Evolutionary conservation across 2,329 filamentous ascomycete species (phyloP), one percentile per base, ranked within the genome.

Genomic region (Aspergillus sp.): DNA sequence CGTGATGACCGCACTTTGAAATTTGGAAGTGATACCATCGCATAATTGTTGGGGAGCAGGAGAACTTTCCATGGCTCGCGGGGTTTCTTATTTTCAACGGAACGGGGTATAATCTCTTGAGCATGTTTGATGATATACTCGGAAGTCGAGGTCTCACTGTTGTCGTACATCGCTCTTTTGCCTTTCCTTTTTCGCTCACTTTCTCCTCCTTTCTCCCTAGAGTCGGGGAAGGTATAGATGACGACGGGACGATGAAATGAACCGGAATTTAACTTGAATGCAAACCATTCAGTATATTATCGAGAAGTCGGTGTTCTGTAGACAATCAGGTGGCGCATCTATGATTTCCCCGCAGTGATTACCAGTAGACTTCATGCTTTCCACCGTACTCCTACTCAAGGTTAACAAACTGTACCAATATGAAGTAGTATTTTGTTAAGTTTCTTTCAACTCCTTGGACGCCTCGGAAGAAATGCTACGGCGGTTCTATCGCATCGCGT

Each of bases 41-140:
- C 54, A 50, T 57, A 59, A 55, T 43, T 43, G 4, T 22, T 22
- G 39, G 41, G 13, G 23, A 27, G 44, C 35, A 38, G 10, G 37
- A 10, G 17, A 39, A 20, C 4, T 39, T 39, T 39, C 19, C 7
- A 19, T 39, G 7, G 13, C 10, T 39, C 10, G 9, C 17, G 7
- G 10, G 10, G 4, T 6, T 32, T 32, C 3, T 32, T 32, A 3
- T 35, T 35, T 35, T 7, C 22, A 39, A 39, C 19, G 37, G 37
- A 5, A 39, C 22, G 19, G 37, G 10, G 17, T 13, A 39, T 19
- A 22, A 30, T 30, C 25, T 20, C 37, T 39, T 39, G 17, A 7
- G 37, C 19, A 10, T 19, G 37, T 39, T 39, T 12, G 37, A 22
- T 6, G 9, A 39, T 39, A 19, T 20, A 39, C 37, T 39, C 17